These are phyloP conservation scores for Physcia stellaris DNA, from an alignment of 495 filamentous ascomycete genomes.

Conservation along the genomic window DNA sequence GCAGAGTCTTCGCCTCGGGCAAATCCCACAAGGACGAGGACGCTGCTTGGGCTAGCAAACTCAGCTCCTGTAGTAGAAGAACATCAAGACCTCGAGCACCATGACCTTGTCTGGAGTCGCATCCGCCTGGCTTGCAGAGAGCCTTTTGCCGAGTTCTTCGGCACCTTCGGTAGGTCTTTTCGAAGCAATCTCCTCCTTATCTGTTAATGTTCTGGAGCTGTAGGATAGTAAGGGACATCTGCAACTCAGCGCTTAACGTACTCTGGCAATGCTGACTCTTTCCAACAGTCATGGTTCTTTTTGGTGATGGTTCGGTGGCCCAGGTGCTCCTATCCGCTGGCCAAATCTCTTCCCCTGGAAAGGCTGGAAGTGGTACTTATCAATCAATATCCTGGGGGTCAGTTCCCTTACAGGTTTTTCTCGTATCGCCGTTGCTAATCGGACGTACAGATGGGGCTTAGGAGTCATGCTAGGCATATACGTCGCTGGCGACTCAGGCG, in stretches of 20 bases:
- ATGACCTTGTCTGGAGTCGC: slow-evolving; percentile 32
- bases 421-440: background rate
- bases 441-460: slow-evolving; percentile 21
- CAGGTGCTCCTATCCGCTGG: slow-evolving; percentile 40
- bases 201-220: too few species aligned
- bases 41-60: too few species aligned
- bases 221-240: too few species aligned
- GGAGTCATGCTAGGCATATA: slow-evolving; percentile 59
- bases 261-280: too few species aligned
- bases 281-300: slow-evolving; percentile 37
- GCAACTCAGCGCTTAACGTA: too few species aligned
- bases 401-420: slow-evolving; percentile 12
- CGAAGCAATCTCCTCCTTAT: slow-evolving; percentile 34
- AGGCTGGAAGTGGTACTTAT: slow-evolving; percentile 36
- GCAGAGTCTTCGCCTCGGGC: too few species aligned
- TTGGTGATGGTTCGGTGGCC: slow-evolving; percentile 26
- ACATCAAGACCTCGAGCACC: slow-evolving; percentile 14
- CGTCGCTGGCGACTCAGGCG: slow-evolving; percentile 35
- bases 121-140: slow-evolving; percentile 34
- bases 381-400: slow-evolving; percentile 50
- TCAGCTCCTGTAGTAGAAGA: slow-evolving; percentile 10
- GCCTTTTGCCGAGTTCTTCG: slow-evolving; percentile 50
- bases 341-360: slow-evolving; percentile 18
- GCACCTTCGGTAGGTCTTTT: slow-evolving; percentile 35
- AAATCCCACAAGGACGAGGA: too few species aligned